A percentile compares a stretch with the other conserved stretches of the same genome.
These are phyloP conservation scores for Jamesozyma rosinii DNA, from an alignment of 805 yeast genomes.

Conservation along the genomic window DNA sequence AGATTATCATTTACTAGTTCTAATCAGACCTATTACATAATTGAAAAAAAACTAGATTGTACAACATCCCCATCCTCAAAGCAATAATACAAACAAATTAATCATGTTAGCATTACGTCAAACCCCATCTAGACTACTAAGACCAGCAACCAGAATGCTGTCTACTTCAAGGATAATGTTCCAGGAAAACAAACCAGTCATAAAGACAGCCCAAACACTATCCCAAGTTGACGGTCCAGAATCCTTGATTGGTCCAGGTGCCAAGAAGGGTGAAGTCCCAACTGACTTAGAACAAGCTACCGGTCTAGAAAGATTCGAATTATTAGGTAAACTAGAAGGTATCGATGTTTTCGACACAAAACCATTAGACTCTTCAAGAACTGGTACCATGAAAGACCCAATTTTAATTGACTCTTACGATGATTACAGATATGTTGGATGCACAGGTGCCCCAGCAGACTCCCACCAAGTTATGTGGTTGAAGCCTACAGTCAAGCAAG, in stretches of 20 bases:
- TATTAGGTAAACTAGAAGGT: conserved; percentile 91
- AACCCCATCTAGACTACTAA: conserved; percentile 21
- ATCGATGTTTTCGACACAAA: conserved; percentile 84
- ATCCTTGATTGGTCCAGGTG: conserved; percentile 86
- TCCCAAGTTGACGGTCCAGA: conserved; percentile 72
- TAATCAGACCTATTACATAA: too few species aligned
- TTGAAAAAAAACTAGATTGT: too few species aligned
- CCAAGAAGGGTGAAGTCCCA: conserved; percentile 75
- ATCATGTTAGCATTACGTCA: conserved; percentile 33
- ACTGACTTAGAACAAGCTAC: conserved; percentile 94
- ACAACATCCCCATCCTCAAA: too few species aligned
- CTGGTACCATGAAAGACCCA: conserved; percentile 86
- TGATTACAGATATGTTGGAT: conserved; percentile 90
- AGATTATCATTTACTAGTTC: too few species aligned
- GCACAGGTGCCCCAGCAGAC: conserved; percentile 92
- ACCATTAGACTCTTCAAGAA: conserved; percentile 80
- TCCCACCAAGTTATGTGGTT: conserved; percentile 89
- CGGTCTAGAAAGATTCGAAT: conserved; percentile 94
- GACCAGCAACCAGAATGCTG: conserved; percentile 29
- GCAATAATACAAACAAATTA: neutral
- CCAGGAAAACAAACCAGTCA: conserved; percentile 31
- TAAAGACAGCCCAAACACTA: conserved; percentile 57
- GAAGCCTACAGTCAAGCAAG: conserved; percentile 71
- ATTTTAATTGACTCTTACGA: conserved; percentile 82
- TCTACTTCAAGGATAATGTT: conserved; percentile 26